Base-by-base conservation (phyloP, 306 rosid genomes). In the Quercus mongolica region DNA sequence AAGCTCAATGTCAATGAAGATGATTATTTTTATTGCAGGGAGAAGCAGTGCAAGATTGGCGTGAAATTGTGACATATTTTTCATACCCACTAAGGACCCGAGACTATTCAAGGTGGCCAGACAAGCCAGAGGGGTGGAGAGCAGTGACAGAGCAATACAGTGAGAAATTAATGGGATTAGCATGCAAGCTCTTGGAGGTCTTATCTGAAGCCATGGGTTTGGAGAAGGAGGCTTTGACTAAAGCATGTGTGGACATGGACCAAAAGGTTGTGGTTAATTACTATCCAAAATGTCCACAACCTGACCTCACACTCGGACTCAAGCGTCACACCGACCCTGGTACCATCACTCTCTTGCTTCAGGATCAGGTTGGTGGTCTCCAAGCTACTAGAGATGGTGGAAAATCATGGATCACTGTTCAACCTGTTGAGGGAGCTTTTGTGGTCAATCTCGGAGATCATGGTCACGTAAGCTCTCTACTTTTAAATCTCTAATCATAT, bases 401-500 rank as follows among this genome's bases (percentile, higher is more conserved):
- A 0, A 84, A 89, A 44, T 85, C 94, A 0, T 93, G 98, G 98
- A 96, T 96, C 76, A 96, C 99, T 0, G 97, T 93, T 61, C 87
- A 91, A 35, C 99, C 99, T 0, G 86, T 96, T 1, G 80, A 88
- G 19, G 97, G 94, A 3, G 99, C 99, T 54, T 96, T 89, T 15
- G 96, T 96, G 9, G 98, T 96, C 64, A 96, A 96, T 77, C 96
- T 96, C 20, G 98, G 99, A 21, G 99, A 96, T 5, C 99, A 96
- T 77, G 93, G 91, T 44, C 97, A 93, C 1, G 98, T 93, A 35
- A 92, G 92, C 80, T 41, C 46, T 41, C 46, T 41, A 38, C 11
- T 38, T 38, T 38, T 38, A 41, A 41, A 41, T 7, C 46, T 41
- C 11, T 41, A 41, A 8, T 41, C 11, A 8, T 41, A 41, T 41